Evolutionary conservation across 2,329 filamentous ascomycete species (phyloP).

Genomic region (Sporothrix inflata): DNA sequence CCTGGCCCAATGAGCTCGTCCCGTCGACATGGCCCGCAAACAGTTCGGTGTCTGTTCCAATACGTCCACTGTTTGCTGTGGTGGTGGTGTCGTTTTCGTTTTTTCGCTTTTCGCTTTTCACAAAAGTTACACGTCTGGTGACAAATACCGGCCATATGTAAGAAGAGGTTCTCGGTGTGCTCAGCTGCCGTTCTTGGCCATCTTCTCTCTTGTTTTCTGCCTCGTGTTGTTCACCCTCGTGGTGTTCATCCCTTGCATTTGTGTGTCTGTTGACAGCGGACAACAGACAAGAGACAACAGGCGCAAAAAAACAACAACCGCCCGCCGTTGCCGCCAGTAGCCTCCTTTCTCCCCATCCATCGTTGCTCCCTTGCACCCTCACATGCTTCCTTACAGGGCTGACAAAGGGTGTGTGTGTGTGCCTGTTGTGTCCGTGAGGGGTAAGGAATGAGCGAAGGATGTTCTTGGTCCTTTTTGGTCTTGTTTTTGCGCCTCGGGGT

Average conservation of each 20-base stretch:
- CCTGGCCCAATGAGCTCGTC: not conserved
- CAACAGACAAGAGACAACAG: not conserved
- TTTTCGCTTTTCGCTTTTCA: not conserved
- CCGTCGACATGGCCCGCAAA: not conserved
- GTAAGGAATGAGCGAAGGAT: not conserved
- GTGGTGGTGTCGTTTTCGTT: not conserved
- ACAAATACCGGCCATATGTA: not conserved
- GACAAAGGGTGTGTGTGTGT: not conserved
- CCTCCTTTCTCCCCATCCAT: not conserved
- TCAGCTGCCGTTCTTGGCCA: not conserved
- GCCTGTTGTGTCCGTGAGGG: not conserved
- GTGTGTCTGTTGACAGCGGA: not conserved
- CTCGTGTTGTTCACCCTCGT: not conserved
- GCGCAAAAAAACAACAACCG: not conserved
- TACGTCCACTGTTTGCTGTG: not conserved
- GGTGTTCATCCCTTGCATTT: not conserved
- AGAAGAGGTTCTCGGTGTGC: not conserved
- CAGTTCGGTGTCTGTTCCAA: not conserved
- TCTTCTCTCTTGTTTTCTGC: not conserved
- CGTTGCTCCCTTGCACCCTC: not conserved
- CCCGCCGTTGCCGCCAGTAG: slow-evolving; percentile 14
- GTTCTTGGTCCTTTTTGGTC: not conserved
- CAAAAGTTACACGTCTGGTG: not conserved
- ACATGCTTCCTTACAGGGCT: slow-evolving; percentile 23
- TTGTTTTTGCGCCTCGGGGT: not conserved